Evolutionary conservation across 176 grass and related monocot species (phyloP), one percentile per base, ranked within the genome.

Genomic region (Alloteropsis semialata): DNA sequence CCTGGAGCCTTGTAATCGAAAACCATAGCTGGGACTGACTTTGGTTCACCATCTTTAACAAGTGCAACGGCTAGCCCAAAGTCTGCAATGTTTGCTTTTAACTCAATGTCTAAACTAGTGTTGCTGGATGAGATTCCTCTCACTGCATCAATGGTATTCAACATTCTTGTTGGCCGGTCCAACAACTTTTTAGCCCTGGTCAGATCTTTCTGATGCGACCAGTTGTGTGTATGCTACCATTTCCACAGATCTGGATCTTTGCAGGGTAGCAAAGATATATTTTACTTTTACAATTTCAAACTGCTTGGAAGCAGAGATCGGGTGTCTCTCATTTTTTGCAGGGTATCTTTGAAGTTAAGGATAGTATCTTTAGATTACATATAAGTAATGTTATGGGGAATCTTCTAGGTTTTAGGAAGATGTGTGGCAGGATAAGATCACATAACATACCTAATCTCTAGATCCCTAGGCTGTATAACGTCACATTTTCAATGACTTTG

Each of bases 1-100:
- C 92, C 89, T 89, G 83, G 92, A 73, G 86, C 75, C 36, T 87
- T 94, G 33, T 94, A 87, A 51, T 86, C 89, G 49, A 91, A 91
- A 34, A 78, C 80, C 9, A 89, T 68, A 0, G 25, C 33, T 51
- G 34, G 5, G 29, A 81, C 68, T 0, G 70, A 49, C 57, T 88
- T 75, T 18, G 79, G 76, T 12, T 91, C 84, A 0, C 89, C 83
- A 1, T 32, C 77, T 69, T 87, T 87, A 28, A 53, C 21, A 14
- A 94, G 25, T 13, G 71, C 14, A 15, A 65, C 58, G 33, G 92
- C 84, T 64, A 89, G n/a, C 7, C 89, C 86, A 21, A 94, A 89
- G 55, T 91, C 83, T 15, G 86, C 86, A 33, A 94, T 81, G 62
- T 87, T 90, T 18, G 83, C 86, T 19, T 77, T 79, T 34, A 91